Evolutionary conservation across 345 rosid species (phyloP), one percentile per base, ranked within the genome.

Genomic region (Sapria himalayana): DNA sequence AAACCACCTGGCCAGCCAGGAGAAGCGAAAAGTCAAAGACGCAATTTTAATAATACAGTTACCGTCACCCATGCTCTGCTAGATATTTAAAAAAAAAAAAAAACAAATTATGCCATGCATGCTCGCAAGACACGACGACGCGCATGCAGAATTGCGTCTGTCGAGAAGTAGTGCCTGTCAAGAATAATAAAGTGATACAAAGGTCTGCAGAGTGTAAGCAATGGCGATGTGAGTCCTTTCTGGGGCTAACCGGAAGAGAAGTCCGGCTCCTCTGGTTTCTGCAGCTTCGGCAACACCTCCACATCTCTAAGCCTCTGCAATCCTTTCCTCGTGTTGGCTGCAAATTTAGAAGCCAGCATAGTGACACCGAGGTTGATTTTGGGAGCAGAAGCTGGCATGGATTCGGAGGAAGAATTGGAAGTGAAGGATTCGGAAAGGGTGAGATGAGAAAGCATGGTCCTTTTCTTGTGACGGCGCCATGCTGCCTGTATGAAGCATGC

Each of bases 211-310:
- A n/a, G n/a, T n/a, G n/a, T n/a, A n/a, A n/a, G n/a, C n/a, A n/a
- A n/a, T n/a, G n/a, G n/a, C n/a, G n/a, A n/a, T n/a, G n/a, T n/a
- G 15, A 24, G 33, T 3, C 18, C 33, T 41, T 32, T 45, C 21
- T 46, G n/a, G 12, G 2, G 55, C 49, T 31, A 45, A 33, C 38
- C 86, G 10, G 63, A 65, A 3, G 81, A 71, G 56, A 86, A 86
- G 55, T 81, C 85, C 0, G 94, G 97, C 16, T 86, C 97, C 33
- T 72, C 74, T 1, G 94, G 97, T 59, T 86, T 86, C 41, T 32
- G 81, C 29, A 81, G 62, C 63, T 73, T 86, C 1, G 67, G 79
- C 81, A 86, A 52, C n/a, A n/a, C n/a, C 24, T 60, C 70, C 3
- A 64, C 66, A 13, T 64, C 76, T 43, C 73, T 81, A 40, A 62